Evolutionary conservation across 75 land plant genomes (phyloP), one percentile per base, ranked within the genome.

Genomic region (Chamaecyparis obtusa): DNA sequence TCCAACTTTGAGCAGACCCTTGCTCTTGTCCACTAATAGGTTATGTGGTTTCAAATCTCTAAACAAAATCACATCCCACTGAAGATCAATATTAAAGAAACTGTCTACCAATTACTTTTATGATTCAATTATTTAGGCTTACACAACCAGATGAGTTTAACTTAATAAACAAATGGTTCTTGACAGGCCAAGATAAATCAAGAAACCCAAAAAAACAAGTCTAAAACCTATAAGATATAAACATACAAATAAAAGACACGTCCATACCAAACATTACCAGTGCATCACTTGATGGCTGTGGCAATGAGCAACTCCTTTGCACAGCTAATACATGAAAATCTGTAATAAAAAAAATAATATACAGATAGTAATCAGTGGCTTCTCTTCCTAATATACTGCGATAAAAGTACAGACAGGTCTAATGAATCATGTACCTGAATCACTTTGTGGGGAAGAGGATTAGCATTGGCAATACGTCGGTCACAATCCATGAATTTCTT

Each of bases 221-320:
- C n/a, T n/a, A n/a, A n/a, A n/a, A n/a, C n/a, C n/a, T n/a, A n/a
- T n/a, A n/a, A n/a, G n/a, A n/a, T n/a, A n/a, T n/a, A n/a, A 24
- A 9, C 7, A 19, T 7, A 30, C 56, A 54, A 13, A 54, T 54
- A 3, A 13, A 1, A 19, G 24, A 67, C 71, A 67, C 71, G 74
- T 71, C 10, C 33, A 44, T 24, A 17, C 4, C 51, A 71, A 69
- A 27, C 48, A 54, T 69, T 54, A 89, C 95, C 96, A 91, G 91
- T 95, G 96, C 88, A 95, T 86, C 36, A 95, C 96, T 11, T 92
- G 94, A 89, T 95, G 96, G 90, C 95, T 88, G 57, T 95, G 96
- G 76, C 95, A 96, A 75, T 96, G 98, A 83, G 95, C 95, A 11
- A 97, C 95, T 35, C 98, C 99, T 84, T 95, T 97, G 85, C 89